Evolutionary conservation across 129 eudicot species (phyloP), one percentile per base, ranked within the genome.

Genomic region (Deinandra increscens): DNA sequence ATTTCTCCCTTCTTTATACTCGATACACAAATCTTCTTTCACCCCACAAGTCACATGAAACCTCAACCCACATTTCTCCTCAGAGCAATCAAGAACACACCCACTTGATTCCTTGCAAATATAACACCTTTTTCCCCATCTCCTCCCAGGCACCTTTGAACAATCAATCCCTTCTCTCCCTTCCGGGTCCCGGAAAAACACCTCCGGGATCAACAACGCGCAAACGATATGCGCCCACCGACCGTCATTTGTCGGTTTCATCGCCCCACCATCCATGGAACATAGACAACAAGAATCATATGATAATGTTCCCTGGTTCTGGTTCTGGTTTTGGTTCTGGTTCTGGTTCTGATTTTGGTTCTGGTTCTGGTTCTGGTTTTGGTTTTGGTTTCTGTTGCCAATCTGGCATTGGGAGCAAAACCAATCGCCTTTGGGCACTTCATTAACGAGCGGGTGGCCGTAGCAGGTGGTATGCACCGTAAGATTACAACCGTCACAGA

Each of bases 41-140:
- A 88, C 64, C 36, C 98, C 98, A 83, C 98, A 92, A 54, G 84
- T 88, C 29, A 92, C 96, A 80, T 92, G 98, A 69, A 92, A 92
- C 4, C 80, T 77, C 78, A 88, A 81, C 8, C 74, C 39, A 66
- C 98, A 92, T 36, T 86, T 92, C 0, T 91, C 86, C 75, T 92
- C 98, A 55, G 98, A 88, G 51, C 98, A 92, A 66, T 88, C 95
- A 36, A 92, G 43, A 6, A 68, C 96, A 78, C 96, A 92, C 14
- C 98, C 98, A 13, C 62, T 74, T 29, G 12, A 36, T 17, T 72
- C 15, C 38, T 67, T 60, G 41, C 98, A 92, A 34, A 92, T 51
- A 75, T 86, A 92, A 26, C 98, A 92, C 9, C 34, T 77, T 17
- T 56, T 34, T 18, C 77, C 79, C 84, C 83, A 92, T 72, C 98